A percentile compares a stretch with the other conserved stretches of the same genome.
Evolutionary conservation across 108 stramenopile genomes (phyloP).

Genomic region (Cyclotella cryptica): DNA sequence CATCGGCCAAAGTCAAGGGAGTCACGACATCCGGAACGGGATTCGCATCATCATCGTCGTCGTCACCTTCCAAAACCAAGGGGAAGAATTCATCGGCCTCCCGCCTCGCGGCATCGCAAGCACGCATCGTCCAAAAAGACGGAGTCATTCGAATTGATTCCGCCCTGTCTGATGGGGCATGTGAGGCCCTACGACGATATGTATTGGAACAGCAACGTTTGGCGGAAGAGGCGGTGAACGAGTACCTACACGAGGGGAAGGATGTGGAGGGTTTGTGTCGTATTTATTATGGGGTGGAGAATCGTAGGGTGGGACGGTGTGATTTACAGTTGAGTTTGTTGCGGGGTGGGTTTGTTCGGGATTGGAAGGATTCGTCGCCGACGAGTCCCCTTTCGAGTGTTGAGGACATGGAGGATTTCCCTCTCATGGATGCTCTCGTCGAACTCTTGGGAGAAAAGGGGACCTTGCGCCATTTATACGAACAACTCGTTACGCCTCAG

Average conservation of each 20-base stretch:
- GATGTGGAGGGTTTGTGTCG: constrained; percentile 10
- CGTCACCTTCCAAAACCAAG: too few relatives aligned
- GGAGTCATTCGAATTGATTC: constrained; percentile 54
- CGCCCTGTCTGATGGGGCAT: constrained; percentile 25
- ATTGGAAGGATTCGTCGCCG: neutral
- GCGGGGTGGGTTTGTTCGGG: constrained; percentile 19
- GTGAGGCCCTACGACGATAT: constrained; percentile 43
- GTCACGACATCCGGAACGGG: constrained; percentile 48
- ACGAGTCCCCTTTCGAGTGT: too few relatives aligned
- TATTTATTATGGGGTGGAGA: constrained; percentile 58
- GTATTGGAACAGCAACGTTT: constrained; percentile 41
- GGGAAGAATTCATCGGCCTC: constrained; percentile 4
- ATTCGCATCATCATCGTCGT: constrained; percentile 37
- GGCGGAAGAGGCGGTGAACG: constrained; percentile 14
- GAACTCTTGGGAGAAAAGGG: constrained; percentile 51
- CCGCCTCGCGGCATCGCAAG: constrained; percentile 42
- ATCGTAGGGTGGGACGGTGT: constrained; percentile 45
- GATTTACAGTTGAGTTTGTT: constrained; percentile 60
- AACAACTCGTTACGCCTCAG: constrained; percentile 50
- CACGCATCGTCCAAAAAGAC: constrained; percentile 48
- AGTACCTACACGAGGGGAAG: too few relatives aligned
- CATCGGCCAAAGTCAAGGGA: constrained; percentile 45
- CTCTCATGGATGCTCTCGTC: constrained; percentile 37
- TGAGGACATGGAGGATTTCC: neutral
- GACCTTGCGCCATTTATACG: constrained; percentile 53